These are phyloP conservation scores for Lunularia cruciata DNA, from an alignment of 225 moss, liverwort and hornwort species.

Conservation along the genomic window DNA sequence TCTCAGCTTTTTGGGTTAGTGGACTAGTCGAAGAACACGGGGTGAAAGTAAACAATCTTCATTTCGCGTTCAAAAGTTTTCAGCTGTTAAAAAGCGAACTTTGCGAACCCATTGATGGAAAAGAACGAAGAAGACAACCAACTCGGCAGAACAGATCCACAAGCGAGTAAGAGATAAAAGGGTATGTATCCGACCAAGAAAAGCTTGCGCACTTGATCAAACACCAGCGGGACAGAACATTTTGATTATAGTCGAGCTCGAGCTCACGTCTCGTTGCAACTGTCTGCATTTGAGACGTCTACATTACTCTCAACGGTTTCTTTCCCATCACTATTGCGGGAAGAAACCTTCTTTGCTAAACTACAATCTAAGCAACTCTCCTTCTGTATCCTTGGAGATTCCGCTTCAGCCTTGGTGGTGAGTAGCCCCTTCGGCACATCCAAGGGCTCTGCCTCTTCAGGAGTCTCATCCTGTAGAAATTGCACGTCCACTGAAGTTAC, in stretches of 20 bases:
- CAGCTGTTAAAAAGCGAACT: too few relatives aligned
- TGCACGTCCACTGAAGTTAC: conserved; percentile 42
- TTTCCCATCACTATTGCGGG: conserved; percentile 13
- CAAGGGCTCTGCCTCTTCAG: conserved; percentile 28
- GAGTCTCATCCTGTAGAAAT: conserved; percentile 33
- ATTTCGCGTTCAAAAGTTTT: too few relatives aligned
- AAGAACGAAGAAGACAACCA: neutral
- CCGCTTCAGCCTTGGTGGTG: conserved; percentile 27
- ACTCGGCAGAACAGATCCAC: neutral
- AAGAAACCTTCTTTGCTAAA: conserved; percentile 26
- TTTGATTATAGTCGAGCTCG: conserved; percentile 9
- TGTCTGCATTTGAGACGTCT: conserved; percentile 3
- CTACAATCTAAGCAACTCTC: conserved; percentile 17
- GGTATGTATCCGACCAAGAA: conserved; percentile 37
- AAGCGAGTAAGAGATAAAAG: neutral
- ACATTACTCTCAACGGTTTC: conserved; percentile 5
- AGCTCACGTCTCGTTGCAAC: conserved; percentile 3
- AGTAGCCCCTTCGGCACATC: conserved; percentile 37
- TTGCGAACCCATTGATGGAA: too few relatives aligned
- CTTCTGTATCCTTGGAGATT: conserved; percentile 12
- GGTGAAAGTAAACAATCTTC: too few relatives aligned
- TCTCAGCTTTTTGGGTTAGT: too few relatives aligned
- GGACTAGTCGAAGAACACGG: too few relatives aligned
- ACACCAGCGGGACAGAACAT: neutral
- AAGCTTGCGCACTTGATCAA: conserved; percentile 29